phyloP scores from a whole-genome alignment of 2,329 filamentous ascomycete genomes.

The Epichloe sibirici region DNA sequence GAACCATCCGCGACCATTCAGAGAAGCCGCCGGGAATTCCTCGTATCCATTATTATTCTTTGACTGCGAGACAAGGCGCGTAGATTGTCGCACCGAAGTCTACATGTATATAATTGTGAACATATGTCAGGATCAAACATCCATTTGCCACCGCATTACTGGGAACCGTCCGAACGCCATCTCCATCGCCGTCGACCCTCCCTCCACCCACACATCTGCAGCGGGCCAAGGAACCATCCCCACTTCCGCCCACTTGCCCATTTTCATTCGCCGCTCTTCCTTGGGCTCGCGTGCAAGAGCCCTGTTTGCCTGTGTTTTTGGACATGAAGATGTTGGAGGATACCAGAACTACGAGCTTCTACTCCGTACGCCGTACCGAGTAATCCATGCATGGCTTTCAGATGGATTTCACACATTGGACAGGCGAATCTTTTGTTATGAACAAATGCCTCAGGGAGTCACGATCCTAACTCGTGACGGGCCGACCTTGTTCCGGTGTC shows the following conservation, averaged over 20 bases:
- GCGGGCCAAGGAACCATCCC: too few species aligned
- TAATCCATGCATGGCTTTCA: too few species aligned
- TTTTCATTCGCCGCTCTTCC: too few species aligned
- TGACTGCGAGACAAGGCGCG: background rate
- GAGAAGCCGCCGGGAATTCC: background rate
- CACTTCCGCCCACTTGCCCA: too few species aligned
- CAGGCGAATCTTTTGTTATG: too few species aligned
- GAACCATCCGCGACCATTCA: too few species aligned
- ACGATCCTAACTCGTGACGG: background rate
- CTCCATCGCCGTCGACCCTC: background rate
- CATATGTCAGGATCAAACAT: background rate
- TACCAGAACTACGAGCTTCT: too few species aligned
- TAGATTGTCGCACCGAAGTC: background rate
- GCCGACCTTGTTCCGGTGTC: conserved; percentile 1
- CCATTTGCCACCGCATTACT: background rate
- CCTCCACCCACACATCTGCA: too few species aligned
- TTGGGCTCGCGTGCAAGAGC: background rate
- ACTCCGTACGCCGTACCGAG: too few species aligned
- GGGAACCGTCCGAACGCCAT: too few species aligned
- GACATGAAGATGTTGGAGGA: background rate
- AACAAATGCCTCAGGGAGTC: background rate
- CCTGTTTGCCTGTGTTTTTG: background rate
- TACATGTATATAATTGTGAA: background rate
- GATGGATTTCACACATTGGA: too few species aligned
- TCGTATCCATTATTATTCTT: background rate